Evolutionary conservation across 2,329 filamentous ascomycete species (phyloP), one percentile per base, ranked within the genome.

Genomic region (Thielaviopsis ethacetica): DNA sequence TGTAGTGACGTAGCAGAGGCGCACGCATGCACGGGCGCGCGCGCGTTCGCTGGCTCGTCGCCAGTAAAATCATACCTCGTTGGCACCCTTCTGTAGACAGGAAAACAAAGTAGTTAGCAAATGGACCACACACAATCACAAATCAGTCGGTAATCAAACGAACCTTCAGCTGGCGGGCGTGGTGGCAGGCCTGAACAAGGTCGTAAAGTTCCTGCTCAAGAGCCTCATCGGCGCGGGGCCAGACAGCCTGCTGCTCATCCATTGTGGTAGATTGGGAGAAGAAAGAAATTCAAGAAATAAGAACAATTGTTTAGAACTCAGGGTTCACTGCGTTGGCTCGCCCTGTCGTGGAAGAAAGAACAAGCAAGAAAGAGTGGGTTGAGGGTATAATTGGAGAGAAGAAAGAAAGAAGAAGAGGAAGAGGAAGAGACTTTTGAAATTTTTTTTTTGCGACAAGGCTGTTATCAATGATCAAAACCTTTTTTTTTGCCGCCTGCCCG

Each of bases 131-230:
- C n/a, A n/a, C n/a, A n/a, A n/a, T 26, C 49, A 13, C 12, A 4
- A 41, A 41, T 12, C 3, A 41, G 15, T 5, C 38, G 3, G 12
- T 17, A 41, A 41, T 12, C 5, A 41, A 41, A 41, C 49, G n/a
- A 22, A 51, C 49, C 49, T 93, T 93, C 65, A 91, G 74, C 78
- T 93, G 88, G 56, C 84, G 79, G 68, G 81, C 78, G 74, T 86
- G 76, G 73, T 76, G 59, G 76, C 83, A 72, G 68, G 86, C 84
- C 75, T 91, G 87, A 63, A 91, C 78, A 59, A 90, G 79, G 66
- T 94, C 86, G 63, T 95, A 81, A 63, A 96, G 83, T 41, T 91
- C 84, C 76, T 90, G 84, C 59, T 86, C 82, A 64, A 94, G 78
- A 66, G 82, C 80, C 68, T 81, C 78, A 69, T 88, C 85, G 71